These are phyloP conservation scores for Claviceps capensis DNA, from an alignment of 2,329 filamentous ascomycete species.

Conservation along the genomic window DNA sequence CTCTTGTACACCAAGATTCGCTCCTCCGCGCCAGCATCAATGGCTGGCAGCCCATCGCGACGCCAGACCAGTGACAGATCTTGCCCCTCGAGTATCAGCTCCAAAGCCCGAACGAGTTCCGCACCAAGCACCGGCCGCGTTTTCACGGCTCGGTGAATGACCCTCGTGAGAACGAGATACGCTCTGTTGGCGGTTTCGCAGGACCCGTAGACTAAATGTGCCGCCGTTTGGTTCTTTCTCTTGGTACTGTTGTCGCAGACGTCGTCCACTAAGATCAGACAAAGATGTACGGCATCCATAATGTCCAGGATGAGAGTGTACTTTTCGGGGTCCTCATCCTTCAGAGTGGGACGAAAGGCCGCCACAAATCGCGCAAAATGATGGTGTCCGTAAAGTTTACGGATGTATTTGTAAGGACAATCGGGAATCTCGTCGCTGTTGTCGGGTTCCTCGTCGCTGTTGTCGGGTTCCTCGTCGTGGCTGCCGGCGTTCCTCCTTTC, in stretches of 20 bases:
- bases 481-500: no score
- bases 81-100: constrained; percentile 8
- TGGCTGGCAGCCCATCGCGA: constrained; percentile 6
- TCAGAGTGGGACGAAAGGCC: constrained; percentile 3
- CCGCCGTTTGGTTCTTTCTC: constrained; percentile 8
- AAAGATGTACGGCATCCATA: constrained; percentile 9
- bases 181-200: constrained; percentile 9
- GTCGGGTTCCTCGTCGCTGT: neutral
- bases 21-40: constrained; percentile 2
- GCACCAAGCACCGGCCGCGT: constrained; percentile 6
- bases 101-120: constrained; percentile 6
- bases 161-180: constrained; percentile 7
- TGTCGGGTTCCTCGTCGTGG: no score
- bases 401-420: constrained; percentile 8
- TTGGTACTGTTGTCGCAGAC: constrained; percentile 8
- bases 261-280: constrained; percentile 8
- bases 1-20: constrained; percentile 5
- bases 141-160: constrained; percentile 7
- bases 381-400: constrained; percentile 6
- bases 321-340: constrained; percentile 3
- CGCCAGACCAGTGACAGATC: constrained; percentile 9
- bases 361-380: constrained; percentile 7
- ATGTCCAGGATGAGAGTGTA: constrained; percentile 7
- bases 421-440: neutral
- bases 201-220: constrained; percentile 8